Evolutionary conservation across 208 protist genomes (phyloP).

Genomic region (Trypanosoma theileri): DNA sequence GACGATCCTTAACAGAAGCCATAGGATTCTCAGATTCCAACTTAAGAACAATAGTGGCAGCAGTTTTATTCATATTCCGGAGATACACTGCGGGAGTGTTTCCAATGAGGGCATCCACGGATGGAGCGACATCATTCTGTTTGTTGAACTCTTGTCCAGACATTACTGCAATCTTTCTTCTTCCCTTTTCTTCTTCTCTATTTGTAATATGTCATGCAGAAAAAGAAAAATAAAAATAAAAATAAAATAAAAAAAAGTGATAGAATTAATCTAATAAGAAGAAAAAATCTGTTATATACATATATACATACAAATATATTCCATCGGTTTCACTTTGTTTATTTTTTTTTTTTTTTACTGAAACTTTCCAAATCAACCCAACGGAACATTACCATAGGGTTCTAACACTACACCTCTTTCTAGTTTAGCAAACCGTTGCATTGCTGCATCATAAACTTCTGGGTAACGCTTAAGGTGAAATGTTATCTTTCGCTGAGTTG

Average conservation of each 20-base stretch:
- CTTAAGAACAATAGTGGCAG: slow-evolving; percentile 83
- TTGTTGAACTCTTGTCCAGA: slow-evolving; percentile 42
- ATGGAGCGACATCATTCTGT: slow-evolving; percentile 56
- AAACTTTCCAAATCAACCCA: slow-evolving; percentile 1
- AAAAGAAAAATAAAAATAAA: slow-evolving; percentile 9
- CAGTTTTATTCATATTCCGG: slow-evolving; percentile 72
- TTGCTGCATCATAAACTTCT: slow-evolving; percentile 34
- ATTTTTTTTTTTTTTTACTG: slow-evolving; percentile 4
- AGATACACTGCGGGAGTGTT: slow-evolving; percentile 90
- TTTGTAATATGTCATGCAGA: neutral
- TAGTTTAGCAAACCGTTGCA: slow-evolving; percentile 36
- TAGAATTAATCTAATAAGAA: slow-evolving; percentile 4
- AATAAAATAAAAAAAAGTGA: neutral
- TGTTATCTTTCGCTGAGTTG: slow-evolving; percentile 49
- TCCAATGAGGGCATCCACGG: slow-evolving; percentile 84
- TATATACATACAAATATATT: neutral
- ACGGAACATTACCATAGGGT: slow-evolving; percentile 33
- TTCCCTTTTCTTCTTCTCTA: neutral
- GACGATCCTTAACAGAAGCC: slow-evolving; percentile 87
- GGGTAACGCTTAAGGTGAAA: slow-evolving; percentile 51
- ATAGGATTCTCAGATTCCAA: slow-evolving; percentile 86
- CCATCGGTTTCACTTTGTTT: neutral
- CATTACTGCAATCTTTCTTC: slow-evolving; percentile 1
- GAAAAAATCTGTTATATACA: neutral
- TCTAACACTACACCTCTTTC: slow-evolving; percentile 33